Base-by-base conservation (phyloP, 768 basidiomycete genomes). In the Chalciporus piperatus region DNA sequence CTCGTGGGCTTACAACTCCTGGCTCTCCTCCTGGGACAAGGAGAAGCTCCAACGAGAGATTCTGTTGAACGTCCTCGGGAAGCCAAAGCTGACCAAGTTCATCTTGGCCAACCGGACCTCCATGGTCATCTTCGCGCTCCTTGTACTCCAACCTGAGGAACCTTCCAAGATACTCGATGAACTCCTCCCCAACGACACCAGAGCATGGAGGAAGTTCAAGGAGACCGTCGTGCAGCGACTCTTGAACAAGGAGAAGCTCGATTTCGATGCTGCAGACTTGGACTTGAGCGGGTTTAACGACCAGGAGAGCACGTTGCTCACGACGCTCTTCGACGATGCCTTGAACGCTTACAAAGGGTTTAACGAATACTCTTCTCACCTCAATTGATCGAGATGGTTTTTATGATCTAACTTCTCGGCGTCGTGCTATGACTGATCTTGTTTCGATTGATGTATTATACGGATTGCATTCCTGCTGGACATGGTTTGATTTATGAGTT, bases 1-100 rank as follows among this genome's bases (percentile, higher is more conserved):
- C 28, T 73, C 72, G 13, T 72, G 69, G 69, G 19, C 55, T 3
- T 72, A 73, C 45, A 73, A 71, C 40, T 64, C 62, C 10, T 72
- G 62, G 59, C 45, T 73, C 1, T 66, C 72, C 3, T 69, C 67
- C 8, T 57, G 77, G 70, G 73, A 78, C 42, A 68, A 56, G 47
- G 68, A 65, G 13, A 59, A 56, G 38, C 55, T 62, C 9, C 62
- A 73, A 51, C 59, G 52, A 22, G 45, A 58, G 19, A 50, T 71
- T 11, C 17, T 70, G 6, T 16, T 70, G 11, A 22, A 59, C 27
- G 66, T 69, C 6, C 64, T 69, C 32, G 28, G 52, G 27, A 47
- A 45, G 0, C 67, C 68, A 2, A 8, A 23, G 22, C 46, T 66
- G 52, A 62, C 50, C 41, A 68, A 65, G 41, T 65, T 63, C 37